These are phyloP conservation scores for Aspergillus pseudotamarii DNA, from an alignment of 2,329 filamentous ascomycete species.

Conservation along the genomic window DNA sequence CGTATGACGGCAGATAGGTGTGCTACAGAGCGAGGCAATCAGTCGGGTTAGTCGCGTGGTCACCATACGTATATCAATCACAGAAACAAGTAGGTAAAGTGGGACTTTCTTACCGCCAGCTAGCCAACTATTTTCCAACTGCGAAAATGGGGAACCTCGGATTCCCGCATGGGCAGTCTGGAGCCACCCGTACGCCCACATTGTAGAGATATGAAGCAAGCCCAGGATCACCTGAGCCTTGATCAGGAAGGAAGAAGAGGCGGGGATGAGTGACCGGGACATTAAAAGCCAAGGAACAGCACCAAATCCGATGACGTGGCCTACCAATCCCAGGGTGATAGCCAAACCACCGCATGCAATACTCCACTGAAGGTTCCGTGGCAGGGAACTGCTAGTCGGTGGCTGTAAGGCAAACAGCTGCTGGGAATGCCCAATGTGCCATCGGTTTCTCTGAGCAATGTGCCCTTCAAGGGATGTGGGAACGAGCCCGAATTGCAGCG, in stretches of 20 bases:
- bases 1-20: not conserved
- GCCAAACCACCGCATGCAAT: not conserved
- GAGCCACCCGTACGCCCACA: not conserved
- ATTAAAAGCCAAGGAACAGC: not conserved
- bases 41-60: not conserved
- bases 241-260: not conserved
- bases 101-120: not conserved
- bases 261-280: not conserved
- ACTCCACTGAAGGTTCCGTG: not conserved
- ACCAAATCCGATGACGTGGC: not conserved
- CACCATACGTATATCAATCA: not conserved
- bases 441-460: constrained; percentile 39
- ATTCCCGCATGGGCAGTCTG: not conserved
- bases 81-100: too few relatives aligned
- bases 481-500: constrained; percentile 37
- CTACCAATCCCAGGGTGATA: not conserved
- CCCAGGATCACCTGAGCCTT: not conserved
- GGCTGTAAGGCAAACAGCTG: not conserved
- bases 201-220: not conserved
- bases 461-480: constrained; percentile 39
- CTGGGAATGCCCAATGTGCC: constrained; percentile 23
- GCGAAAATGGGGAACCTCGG: not conserved
- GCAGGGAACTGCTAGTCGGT: not conserved
- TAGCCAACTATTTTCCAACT: constrained; percentile 1
- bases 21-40: not conserved